Conservation (phyloP, 1,139 yeast species). For the Nakaseomyces sp. region DNA sequence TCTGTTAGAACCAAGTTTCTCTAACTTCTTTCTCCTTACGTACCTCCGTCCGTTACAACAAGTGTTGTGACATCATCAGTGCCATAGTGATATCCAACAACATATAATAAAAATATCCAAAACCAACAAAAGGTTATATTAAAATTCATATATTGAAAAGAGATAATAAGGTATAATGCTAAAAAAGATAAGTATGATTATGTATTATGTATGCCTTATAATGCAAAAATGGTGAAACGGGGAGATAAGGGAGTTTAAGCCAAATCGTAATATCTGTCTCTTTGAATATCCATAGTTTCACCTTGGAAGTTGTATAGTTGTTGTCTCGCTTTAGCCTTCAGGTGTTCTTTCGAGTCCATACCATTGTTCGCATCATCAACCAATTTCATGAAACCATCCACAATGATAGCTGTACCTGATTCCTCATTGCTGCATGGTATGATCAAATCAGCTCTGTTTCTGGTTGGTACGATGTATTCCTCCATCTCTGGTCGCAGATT, state of each 20-base stretch:
- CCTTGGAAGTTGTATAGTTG: conserved; percentile 17
- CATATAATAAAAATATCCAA: background rate
- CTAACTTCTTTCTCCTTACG: background rate
- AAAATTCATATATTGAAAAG: too few relatives aligned
- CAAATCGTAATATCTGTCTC: conserved; percentile 43
- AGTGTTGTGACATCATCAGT: background rate
- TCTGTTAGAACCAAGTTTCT: too few relatives aligned
- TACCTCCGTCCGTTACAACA: background rate
- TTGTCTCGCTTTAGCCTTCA: conserved; percentile 9
- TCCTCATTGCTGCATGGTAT: conserved; percentile 51
- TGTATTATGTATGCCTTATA: too few relatives aligned
- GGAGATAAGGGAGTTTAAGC: conserved; percentile 12
- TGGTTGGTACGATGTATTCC: conserved; percentile 65
- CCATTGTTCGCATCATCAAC: conserved; percentile 16
- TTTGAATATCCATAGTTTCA: conserved; percentile 41
- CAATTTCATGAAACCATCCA: conserved; percentile 60
- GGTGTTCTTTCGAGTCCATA: conserved; percentile 6
- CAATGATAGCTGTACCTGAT: conserved; percentile 52
- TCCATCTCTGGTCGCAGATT: conserved; percentile 70
- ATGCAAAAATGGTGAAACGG: too few relatives aligned
- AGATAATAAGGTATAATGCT: too few relatives aligned
- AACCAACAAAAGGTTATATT: background rate
- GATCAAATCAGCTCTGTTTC: conserved; percentile 71
- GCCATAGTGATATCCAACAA: background rate
- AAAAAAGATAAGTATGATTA: too few relatives aligned